Percentiles rank a stretch among this genome's conserved stretches.
Conservation (phyloP, 2,329 filamentous ascomycete species). For the Helicocarpus griseus region DNA sequence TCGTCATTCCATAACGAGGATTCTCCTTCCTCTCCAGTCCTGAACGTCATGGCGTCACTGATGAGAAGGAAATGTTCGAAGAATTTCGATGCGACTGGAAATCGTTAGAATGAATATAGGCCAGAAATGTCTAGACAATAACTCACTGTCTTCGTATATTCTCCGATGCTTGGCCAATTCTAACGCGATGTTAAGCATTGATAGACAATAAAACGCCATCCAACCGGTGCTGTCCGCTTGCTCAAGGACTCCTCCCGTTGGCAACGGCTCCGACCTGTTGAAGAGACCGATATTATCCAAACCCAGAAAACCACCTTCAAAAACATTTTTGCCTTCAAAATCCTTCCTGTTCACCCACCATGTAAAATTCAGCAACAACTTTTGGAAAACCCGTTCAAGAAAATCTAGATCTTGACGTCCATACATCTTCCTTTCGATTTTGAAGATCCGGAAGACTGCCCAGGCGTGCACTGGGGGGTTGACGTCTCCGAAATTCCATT, state of each 20-base stretch:
- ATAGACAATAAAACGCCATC: constrained; percentile 97
- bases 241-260: constrained; percentile 85
- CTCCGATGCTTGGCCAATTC: constrained; percentile 91
- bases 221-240: constrained; percentile 96
- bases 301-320: constrained; percentile 90
- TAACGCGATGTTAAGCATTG: constrained; percentile 93
- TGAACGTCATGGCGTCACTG: constrained; percentile 92
- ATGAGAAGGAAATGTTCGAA: constrained; percentile 98
- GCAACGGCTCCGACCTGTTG: constrained; percentile 90
- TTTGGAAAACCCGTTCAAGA: constrained; percentile 92
- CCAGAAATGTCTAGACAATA: not conserved
- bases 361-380: constrained; percentile 89
- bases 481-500: constrained; percentile 97
- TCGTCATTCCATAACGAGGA: constrained; percentile 92
- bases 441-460: constrained; percentile 92
- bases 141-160: constrained; percentile 72
- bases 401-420: constrained; percentile 92
- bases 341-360: constrained; percentile 99
- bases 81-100: constrained; percentile 79
- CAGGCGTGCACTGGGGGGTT: constrained; percentile 95
- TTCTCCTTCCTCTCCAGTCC: constrained; percentile 61
- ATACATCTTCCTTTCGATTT: constrained; percentile 96
- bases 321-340: constrained; percentile 87
- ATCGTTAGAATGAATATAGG: not conserved
- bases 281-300: constrained; percentile 96